These are phyloP conservation scores for Leccinum boreale DNA, from an alignment of 768 basidiomycete genomes.

Conservation along the genomic window DNA sequence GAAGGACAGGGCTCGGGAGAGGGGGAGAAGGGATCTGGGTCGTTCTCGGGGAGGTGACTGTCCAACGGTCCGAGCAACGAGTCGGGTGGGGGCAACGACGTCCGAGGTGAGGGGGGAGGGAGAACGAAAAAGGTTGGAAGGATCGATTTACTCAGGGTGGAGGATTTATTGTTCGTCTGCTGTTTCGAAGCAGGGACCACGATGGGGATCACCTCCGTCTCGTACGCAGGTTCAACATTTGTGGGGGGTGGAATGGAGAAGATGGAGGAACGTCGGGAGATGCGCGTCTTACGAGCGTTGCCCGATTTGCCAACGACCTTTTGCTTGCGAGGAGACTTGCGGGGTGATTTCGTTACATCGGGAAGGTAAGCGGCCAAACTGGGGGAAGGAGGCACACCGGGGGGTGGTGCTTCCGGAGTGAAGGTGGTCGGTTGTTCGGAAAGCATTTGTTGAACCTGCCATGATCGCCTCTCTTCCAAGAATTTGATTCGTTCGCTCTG, in stretches of 20 bases:
- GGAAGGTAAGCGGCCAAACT: conserved; percentile 24
- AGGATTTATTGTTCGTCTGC: conserved; percentile 12
- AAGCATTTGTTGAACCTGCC: conserved; percentile 64
- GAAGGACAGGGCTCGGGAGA: conserved; percentile 3
- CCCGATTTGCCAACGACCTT: conserved; percentile 47
- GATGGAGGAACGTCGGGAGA: conserved; percentile 46
- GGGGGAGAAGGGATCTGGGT: background rate
- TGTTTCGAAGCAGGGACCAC: conserved; percentile 30
- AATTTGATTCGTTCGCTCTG: conserved; percentile 63
- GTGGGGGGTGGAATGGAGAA: conserved; percentile 35
- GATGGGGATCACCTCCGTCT: conserved; percentile 48
- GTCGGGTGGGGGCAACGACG: conserved; percentile 50
- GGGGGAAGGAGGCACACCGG: conserved; percentile 11
- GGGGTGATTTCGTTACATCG: conserved; percentile 39
- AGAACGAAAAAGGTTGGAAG: conserved; percentile 72
- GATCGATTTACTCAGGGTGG: conserved; percentile 41
- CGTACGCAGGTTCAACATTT: conserved; percentile 42
- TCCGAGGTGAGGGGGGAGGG: conserved; percentile 72
- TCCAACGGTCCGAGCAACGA: conserved; percentile 32
- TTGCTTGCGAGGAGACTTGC: conserved; percentile 44
- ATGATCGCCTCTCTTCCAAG: conserved; percentile 69
- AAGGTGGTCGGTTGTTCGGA: conserved; percentile 49
- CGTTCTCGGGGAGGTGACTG: conserved; percentile 17
- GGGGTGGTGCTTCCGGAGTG: conserved; percentile 23
- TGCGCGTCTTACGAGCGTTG: conserved; percentile 40